Evolutionary conservation across 1,284 basidiomycete genomes (phyloP).

Genomic region (Pseudozyma pruni): DNA sequence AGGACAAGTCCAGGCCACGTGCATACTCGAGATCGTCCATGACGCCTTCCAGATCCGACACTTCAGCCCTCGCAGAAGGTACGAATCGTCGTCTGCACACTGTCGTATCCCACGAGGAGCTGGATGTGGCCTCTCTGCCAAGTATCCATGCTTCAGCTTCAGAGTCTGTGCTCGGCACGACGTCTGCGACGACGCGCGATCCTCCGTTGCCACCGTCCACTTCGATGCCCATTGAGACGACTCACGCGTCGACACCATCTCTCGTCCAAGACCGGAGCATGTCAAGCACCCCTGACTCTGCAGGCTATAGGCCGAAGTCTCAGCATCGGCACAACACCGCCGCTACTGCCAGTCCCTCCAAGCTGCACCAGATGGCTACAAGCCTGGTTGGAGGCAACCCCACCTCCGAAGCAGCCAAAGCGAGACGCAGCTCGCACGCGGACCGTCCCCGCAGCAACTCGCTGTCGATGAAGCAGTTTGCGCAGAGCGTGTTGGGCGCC

Average conservation of each 20-base stretch:
- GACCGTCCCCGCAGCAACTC: constrained; percentile 57
- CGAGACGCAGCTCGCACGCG: constrained; percentile 20
- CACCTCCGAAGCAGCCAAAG: constrained; percentile 19
- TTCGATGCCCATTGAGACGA: constrained; percentile 4
- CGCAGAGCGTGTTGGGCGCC: constrained; percentile 42
- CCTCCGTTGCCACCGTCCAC: background rate
- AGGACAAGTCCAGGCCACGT: constrained; percentile 12
- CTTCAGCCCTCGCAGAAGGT: constrained; percentile 18
- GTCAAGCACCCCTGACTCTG: constrained; percentile 27
- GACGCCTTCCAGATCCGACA: constrained; percentile 26
- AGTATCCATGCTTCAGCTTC: constrained; percentile 17
- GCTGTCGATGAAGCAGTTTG: constrained; percentile 48
- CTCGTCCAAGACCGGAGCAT: constrained; percentile 17
- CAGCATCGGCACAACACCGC: constrained; percentile 39
- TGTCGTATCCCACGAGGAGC: constrained; percentile 44
- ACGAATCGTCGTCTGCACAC: constrained; percentile 34
- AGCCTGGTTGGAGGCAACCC: constrained; percentile 17
- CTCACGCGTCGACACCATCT: constrained; percentile 6
- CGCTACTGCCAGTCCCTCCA: constrained; percentile 31
- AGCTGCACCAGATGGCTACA: constrained; percentile 29
- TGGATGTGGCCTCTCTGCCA: constrained; percentile 11
- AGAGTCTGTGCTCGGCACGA: constrained; percentile 1
- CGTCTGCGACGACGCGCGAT: background rate
- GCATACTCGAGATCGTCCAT: constrained; percentile 7
- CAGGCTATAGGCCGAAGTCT: constrained; percentile 22